A percentile compares a stretch with the other conserved stretches of the same genome.
Conservation (phyloP, 352 stramenopile genomes). For the Pythium biforme region DNA sequence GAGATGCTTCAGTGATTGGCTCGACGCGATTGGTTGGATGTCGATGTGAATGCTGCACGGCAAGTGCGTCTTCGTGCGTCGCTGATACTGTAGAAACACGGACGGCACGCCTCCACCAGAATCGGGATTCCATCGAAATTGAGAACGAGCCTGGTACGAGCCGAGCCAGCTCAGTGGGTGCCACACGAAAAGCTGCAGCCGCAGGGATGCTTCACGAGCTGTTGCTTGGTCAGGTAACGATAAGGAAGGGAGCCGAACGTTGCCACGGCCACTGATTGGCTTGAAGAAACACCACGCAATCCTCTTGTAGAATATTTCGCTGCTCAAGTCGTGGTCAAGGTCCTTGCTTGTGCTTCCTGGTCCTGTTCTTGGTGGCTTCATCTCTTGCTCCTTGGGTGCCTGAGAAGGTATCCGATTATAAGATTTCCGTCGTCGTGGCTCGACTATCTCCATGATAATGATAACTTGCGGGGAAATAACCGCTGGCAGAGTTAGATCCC, state of each 20-base stretch:
- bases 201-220: conserved; percentile 9
- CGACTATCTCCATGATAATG: conserved; percentile 59
- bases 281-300: conserved; percentile 71
- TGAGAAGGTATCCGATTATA: neutral
- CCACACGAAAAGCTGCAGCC: conserved; percentile 59
- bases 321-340: conserved; percentile 2
- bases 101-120: conserved; percentile 34
- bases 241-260: conserved; percentile 35
- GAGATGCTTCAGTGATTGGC: too few relatives aligned
- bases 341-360: neutral
- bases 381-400: neutral
- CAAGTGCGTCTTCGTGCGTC: conserved; percentile 29
- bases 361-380: neutral
- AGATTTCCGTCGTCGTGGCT: conserved; percentile 21
- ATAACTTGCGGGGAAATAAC: conserved; percentile 42
- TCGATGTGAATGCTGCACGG: conserved; percentile 42
- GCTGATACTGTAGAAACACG: conserved; percentile 69
- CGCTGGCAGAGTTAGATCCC: conserved; percentile 15
- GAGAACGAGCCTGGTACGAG: conserved; percentile 47
- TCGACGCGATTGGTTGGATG: conserved; percentile 25
- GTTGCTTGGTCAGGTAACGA: neutral
- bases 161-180: conserved; percentile 63
- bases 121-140: conserved; percentile 39
- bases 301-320: conserved; percentile 3
- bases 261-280: conserved; percentile 44